Evolutionary conservation across 306 rosid species (phyloP).

Genomic region (Biancaea sappan): DNA sequence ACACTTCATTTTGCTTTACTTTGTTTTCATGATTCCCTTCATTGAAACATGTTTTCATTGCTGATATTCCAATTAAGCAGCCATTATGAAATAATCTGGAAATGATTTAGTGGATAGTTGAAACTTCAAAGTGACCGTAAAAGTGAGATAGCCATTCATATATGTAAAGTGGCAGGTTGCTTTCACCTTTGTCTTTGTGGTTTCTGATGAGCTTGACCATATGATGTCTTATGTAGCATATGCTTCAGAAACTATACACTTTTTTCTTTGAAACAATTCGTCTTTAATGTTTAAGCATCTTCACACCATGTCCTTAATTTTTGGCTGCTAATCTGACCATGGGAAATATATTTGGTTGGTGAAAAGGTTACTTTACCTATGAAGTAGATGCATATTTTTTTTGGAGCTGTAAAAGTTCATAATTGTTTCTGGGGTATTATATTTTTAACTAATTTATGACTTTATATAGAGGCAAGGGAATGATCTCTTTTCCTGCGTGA

Average conservation of each 20-base stretch:
- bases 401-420: not conserved
- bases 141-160: constrained; percentile 19
- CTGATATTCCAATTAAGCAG: not conserved
- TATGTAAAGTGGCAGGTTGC: constrained; percentile 8
- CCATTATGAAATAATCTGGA: constrained; percentile 7
- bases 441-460: constrained; percentile 30
- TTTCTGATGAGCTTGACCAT: not conserved
- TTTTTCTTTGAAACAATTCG: not conserved
- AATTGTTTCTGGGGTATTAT: constrained; percentile 1
- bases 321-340: constrained; percentile 24
- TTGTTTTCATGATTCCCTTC: constrained; percentile 17
- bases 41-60: constrained; percentile 22
- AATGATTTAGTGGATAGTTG: constrained; percentile 8
- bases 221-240: constrained; percentile 2
- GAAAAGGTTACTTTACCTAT: constrained; percentile 1
- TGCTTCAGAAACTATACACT: not conserved
- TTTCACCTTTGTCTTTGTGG: not conserved
- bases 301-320: constrained; percentile 6
- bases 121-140: constrained; percentile 13
- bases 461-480: no score
- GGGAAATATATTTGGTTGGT: constrained; percentile 7
- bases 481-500: constrained; percentile 25
- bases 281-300: constrained; percentile 21
- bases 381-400: not conserved
- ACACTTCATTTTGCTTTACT: constrained; percentile 7